Evolutionary conservation across 306 rosid species (phyloP).

Genomic region (Fragaria vesca): DNA sequence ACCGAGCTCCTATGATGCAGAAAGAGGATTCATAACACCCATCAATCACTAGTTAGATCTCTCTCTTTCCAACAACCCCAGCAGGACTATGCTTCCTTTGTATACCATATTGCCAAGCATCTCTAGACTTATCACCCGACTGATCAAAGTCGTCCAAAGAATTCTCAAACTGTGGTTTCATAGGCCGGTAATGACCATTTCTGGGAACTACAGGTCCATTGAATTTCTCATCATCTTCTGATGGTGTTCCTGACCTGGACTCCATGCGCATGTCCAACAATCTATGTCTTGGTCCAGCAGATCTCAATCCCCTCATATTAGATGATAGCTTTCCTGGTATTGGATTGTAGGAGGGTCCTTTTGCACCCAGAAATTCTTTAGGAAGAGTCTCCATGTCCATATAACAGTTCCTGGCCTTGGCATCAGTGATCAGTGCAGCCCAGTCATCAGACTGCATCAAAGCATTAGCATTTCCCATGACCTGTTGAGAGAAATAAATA

Average conservation of each 20-base stretch:
- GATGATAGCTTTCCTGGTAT: constrained; percentile 63
- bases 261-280: constrained; percentile 69
- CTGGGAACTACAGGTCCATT: constrained; percentile 40
- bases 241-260: constrained; percentile 65
- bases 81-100: constrained; percentile 69
- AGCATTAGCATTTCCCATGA: constrained; percentile 92
- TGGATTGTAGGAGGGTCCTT: constrained; percentile 52
- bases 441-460: constrained; percentile 85
- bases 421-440: constrained; percentile 84
- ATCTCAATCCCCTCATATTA: constrained; percentile 67
- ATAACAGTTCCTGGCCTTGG: constrained; percentile 75
- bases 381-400: constrained; percentile 91
- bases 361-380: constrained; percentile 66
- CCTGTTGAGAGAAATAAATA: constrained; percentile 49
- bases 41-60: constrained; percentile 34
- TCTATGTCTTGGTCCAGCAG: constrained; percentile 76
- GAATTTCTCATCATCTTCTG: constrained; percentile 81
- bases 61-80: constrained; percentile 73
- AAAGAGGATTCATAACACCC: not conserved
- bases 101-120: constrained; percentile 74
- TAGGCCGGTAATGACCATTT: constrained; percentile 69
- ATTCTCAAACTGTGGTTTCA: constrained; percentile 53
- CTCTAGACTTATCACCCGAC: constrained; percentile 61
- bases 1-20: constrained; percentile 11
- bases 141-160: constrained; percentile 64